Base-by-base conservation (phyloP, 2,329 filamentous ascomycete genomes). In the Colletotrichum sp. region DNA sequence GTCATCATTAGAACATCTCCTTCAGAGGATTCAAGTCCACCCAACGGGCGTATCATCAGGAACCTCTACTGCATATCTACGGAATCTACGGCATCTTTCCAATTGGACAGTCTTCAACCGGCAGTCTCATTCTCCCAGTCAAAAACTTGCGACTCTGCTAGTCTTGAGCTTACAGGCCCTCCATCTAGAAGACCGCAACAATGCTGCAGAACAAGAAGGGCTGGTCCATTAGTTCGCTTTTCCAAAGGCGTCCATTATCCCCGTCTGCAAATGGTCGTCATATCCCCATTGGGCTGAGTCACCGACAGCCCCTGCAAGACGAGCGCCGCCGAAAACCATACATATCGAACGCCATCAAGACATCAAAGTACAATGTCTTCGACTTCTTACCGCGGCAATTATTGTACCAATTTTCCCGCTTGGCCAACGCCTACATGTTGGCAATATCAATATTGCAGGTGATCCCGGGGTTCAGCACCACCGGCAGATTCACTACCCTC, bases 381-480 rank as follows among this genome's bases (percentile, higher is more conserved):
- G 94, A 96, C 83, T 98, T 98, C 83, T 84, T 98, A n/a, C 95
- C 95, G 4, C 94, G 95, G 77, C 95, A 98, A 82, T 84, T 98
- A 15, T 89, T 96, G 76, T 96, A 95, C 69, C 95, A 98, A 81
- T 97, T 97, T 82, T 94, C 95, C 9, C 94, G 96, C 77, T 86
- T 98, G 59, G 94, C 94, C 79, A 98, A 98, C 84, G 96, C 98
- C 81, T 92, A 98, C 84, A 98, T 98, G 84, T 89, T 98, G 72
- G 92, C 94, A 79, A 92, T 98, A 79, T 95, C 95, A 52, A 93
- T 98, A 77, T 89, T 96, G 68, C 95, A 98, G 84, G 95, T 94
- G 86, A 82, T 96, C 81, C 94, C 94, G 15, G 93, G 92, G 25
- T 87, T 95, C 69, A 95, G 93, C 84, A 96, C 94, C 5, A 95